These are phyloP conservation scores for Xylaria venustula DNA, from an alignment of 495 filamentous ascomycete species.

Conservation along the genomic window DNA sequence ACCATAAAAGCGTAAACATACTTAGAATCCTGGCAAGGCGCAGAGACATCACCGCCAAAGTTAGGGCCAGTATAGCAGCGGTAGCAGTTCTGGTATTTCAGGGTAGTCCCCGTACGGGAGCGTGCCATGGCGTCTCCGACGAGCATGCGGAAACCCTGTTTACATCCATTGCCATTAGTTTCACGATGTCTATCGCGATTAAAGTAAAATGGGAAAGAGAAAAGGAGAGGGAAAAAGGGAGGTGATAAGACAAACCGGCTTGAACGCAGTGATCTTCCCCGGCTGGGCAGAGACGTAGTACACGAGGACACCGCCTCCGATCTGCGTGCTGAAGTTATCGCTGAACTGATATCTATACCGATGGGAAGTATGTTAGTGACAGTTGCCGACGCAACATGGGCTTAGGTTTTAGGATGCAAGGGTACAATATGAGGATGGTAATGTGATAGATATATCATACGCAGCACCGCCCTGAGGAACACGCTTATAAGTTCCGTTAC, in stretches of 20 bases:
- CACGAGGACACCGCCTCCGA: slow-evolving; percentile 47
- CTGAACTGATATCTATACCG: slow-evolving; percentile 39
- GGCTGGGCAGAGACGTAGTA: slow-evolving; percentile 55
- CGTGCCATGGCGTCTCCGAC: slow-evolving; percentile 47
- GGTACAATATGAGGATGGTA: too few relatives aligned
- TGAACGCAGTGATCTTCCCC: slow-evolving; percentile 54
- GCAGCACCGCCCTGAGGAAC: slow-evolving; percentile 46
- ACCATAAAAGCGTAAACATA: slow-evolving; percentile 1
- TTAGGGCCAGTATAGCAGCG: slow-evolving; percentile 51
- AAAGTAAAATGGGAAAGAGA: not conserved
- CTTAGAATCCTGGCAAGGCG: slow-evolving; percentile 42
- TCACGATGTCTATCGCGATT: too few relatives aligned
- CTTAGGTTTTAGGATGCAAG: too few relatives aligned
- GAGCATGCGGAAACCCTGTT: slow-evolving; percentile 53
- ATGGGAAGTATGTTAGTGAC: not conserved
- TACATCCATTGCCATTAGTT: not conserved
- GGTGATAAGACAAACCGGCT: slow-evolving; percentile 36
- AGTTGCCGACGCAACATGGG: too few relatives aligned
- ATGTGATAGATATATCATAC: slow-evolving; percentile 12
- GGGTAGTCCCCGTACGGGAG: slow-evolving; percentile 33
- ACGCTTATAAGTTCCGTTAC: slow-evolving; percentile 51
- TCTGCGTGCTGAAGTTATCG: slow-evolving; percentile 50
- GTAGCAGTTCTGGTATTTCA: slow-evolving; percentile 48
- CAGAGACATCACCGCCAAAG: slow-evolving; percentile 43
- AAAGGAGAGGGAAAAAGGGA: not conserved